A percentile compares a stretch with the other conserved stretches of the same genome.
These are phyloP conservation scores for Kalmanozyma brasiliensis DNA, from an alignment of 1,284 basidiomycete genomes.

Conservation along the genomic window DNA sequence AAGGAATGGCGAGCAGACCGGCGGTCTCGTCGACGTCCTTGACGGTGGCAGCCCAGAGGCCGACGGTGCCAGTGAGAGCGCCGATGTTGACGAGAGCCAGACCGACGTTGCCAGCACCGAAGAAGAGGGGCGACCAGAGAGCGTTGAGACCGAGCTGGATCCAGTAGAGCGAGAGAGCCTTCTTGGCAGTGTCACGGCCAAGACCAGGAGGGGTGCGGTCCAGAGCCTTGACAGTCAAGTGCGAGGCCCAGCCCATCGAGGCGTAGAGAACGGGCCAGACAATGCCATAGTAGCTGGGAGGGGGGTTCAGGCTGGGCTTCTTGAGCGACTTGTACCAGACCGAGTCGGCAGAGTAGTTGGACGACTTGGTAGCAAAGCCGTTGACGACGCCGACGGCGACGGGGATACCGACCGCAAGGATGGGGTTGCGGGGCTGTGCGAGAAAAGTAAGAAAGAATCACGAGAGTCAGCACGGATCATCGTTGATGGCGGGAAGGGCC, in stretches of 20 bases:
- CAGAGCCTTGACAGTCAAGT: conserved; percentile 70
- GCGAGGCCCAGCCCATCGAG: conserved; percentile 78
- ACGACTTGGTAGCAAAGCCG: conserved; percentile 53
- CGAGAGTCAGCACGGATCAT: background rate
- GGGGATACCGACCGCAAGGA: conserved; percentile 62
- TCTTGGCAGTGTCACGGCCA: conserved; percentile 70
- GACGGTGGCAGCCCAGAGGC: conserved; percentile 68
- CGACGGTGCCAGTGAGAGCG: conserved; percentile 74
- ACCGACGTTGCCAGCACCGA: conserved; percentile 70
- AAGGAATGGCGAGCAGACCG: conserved; percentile 47
- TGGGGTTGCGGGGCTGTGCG: conserved; percentile 56
- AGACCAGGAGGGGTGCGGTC: conserved; percentile 61
- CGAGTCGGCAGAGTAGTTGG: conserved; percentile 49
- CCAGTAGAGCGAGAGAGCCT: conserved; percentile 77
- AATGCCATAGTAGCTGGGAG: conserved; percentile 40
- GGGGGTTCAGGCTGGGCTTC: conserved; percentile 57
- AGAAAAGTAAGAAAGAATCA: background rate
- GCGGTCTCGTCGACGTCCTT: conserved; percentile 64
- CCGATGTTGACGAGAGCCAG: conserved; percentile 75
- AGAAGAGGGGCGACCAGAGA: conserved; percentile 80
- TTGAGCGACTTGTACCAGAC: conserved; percentile 59
- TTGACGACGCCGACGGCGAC: conserved; percentile 52
- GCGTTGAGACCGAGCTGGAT: conserved; percentile 76
- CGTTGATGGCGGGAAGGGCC: background rate
- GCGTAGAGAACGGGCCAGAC: conserved; percentile 74